Percentiles rank a stretch among this genome's conserved stretches.
These are phyloP conservation scores for Colletotrichum tamarilloi DNA, from an alignment of 2,329 filamentous ascomycete species.

Conservation along the genomic window DNA sequence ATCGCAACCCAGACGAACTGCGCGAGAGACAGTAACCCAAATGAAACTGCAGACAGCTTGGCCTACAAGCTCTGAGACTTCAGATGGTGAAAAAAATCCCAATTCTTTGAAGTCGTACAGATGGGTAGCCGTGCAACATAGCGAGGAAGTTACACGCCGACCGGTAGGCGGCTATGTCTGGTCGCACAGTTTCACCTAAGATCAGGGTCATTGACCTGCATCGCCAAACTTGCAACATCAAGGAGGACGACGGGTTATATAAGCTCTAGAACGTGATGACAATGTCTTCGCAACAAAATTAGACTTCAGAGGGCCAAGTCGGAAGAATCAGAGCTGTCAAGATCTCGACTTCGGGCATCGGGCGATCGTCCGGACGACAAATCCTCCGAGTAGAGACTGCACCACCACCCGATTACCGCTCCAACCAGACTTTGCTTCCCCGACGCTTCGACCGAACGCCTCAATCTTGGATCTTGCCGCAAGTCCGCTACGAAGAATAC, in stretches of 20 bases:
- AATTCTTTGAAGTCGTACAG: not conserved
- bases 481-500: not conserved
- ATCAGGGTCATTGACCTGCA: not conserved
- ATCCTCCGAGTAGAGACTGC: not conserved
- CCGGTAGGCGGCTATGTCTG: not conserved
- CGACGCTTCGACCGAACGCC: conserved; percentile 15
- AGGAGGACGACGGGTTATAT: not conserved
- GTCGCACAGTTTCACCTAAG: not conserved
- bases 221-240: not conserved
- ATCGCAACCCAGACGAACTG: not conserved
- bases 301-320: not conserved
- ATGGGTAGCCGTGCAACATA: not conserved
- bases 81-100: not conserved
- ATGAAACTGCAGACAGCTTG: not conserved
- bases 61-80: not conserved
- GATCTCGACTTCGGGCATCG: conserved; percentile 23
- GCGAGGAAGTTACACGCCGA: not conserved
- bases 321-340: not conserved
- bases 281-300: not conserved
- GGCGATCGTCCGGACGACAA: conserved; percentile 19
- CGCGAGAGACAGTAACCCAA: not conserved
- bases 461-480: not conserved
- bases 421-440: not conserved
- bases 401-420: conserved; percentile 1
- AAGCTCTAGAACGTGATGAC: not conserved